Evolutionary conservation across 176 grass and related monocot species (phyloP), one percentile per base, ranked within the genome.

Genomic region (Saccharum spontaneum): DNA sequence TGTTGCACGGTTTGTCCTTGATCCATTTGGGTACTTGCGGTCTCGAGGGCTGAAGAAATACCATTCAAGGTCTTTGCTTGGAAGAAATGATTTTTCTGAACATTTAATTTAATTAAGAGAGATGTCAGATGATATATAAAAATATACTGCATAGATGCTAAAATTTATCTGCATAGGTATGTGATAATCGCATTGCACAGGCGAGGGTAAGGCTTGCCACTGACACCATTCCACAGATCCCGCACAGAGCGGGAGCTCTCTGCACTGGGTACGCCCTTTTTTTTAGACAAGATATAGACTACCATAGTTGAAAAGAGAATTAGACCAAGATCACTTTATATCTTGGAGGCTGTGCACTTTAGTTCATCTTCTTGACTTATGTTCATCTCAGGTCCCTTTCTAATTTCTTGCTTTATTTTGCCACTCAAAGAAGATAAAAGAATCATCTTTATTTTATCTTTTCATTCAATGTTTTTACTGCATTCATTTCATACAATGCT

Each of bases 1-100:
- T 0, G 97, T 99, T 26, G 97, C 97, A 39, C 97, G 94, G 88
- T 99, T 99, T 39, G 97, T 99, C 83, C 97, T 92, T 6, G 97
- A 97, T 11, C 97, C 97, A 22, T 99, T 99, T 0, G 97, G 97
- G 54, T 99, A 99, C 84, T 99, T 99, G 17, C 97, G 92, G 82
- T 99, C 97, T 41, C 97, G 85, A n/a, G 97, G 97, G 86, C 97
- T 97, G 83, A 99, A 99, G 97, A 99, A 99, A 82, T 97, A 99
- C 97, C 97, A 99, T 86, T 99, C 97, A 2, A 99, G 97, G 78
- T 99, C 97, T 86, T 97, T 99, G 91, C 97, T 94, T 0, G 97
- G 97, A 36, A 99, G 85, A 80, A 99, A 99, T 23, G 97, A 99
- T 88, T 99, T 99, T 84, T 99, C 97, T 99, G 78, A 57, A 82